A percentile compares a stretch with the other conserved stretches of the same genome.
Evolutionary conservation across 768 basidiomycete species (phyloP).

Genomic region (Calocybe indica): DNA sequence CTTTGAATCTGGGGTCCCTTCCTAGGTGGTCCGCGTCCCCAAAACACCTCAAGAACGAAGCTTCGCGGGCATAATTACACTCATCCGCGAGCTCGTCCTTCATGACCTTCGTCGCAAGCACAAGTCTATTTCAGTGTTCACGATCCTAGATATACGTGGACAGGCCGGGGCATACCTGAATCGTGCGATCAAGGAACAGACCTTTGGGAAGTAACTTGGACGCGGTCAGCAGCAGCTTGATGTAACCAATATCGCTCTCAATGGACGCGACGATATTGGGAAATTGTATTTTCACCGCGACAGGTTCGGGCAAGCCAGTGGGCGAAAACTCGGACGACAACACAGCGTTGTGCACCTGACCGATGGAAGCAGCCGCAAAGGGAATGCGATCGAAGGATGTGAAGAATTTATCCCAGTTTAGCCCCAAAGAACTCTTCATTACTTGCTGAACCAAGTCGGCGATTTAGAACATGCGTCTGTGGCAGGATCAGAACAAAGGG

Average conservation of each 20-base stretch:
- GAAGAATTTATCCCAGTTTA: slow-evolving; percentile 70
- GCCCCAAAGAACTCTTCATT: slow-evolving; percentile 65
- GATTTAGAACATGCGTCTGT: too few species aligned
- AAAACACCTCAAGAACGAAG: slow-evolving; percentile 61
- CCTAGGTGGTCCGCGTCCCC: slow-evolving; percentile 43
- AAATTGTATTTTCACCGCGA: slow-evolving; percentile 91
- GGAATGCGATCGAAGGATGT: slow-evolving; percentile 75
- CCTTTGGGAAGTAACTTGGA: slow-evolving; percentile 82
- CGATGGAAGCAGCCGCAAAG: slow-evolving; percentile 94
- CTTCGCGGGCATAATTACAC: slow-evolving; percentile 87
- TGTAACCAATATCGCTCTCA: slow-evolving; percentile 79
- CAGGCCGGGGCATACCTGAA: slow-evolving; percentile 41
- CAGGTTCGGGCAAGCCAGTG: slow-evolving; percentile 47
- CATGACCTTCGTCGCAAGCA: slow-evolving; percentile 56
- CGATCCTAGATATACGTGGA: neutral
- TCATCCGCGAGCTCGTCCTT: slow-evolving; percentile 87
- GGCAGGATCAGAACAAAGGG: slow-evolving; percentile 3
- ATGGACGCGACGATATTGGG: slow-evolving; percentile 88
- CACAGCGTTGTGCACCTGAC: slow-evolving; percentile 83
- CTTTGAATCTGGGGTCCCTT: slow-evolving; percentile 61
- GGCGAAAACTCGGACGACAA: slow-evolving; percentile 49
- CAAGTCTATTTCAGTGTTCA: neutral
- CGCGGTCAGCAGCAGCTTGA: slow-evolving; percentile 76
- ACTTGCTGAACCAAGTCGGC: slow-evolving; percentile 44
- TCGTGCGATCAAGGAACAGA: slow-evolving; percentile 83